Evolutionary conservation across 495 filamentous ascomycete genomes (phyloP).

Genomic region (Podospora comata): DNA sequence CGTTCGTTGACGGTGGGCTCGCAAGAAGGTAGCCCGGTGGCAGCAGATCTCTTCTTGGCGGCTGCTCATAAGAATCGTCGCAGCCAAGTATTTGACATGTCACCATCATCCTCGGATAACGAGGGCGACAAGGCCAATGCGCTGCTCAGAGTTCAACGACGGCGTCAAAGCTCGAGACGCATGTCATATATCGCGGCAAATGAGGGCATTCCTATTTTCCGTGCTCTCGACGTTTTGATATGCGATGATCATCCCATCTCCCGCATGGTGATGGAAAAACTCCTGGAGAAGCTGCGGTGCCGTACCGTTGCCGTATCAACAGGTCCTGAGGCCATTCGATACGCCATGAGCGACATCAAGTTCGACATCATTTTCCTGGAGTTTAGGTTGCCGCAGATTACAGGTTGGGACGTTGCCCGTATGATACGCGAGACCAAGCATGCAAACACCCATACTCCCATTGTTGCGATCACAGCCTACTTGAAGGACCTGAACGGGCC

Average conservation of each 20-base stretch:
- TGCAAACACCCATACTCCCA: slow-evolving; percentile 87
- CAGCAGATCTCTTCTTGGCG: slow-evolving; percentile 59
- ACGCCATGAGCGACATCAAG: slow-evolving; percentile 86
- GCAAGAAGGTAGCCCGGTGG: slow-evolving; percentile 72
- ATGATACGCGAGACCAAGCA: slow-evolving; percentile 97
- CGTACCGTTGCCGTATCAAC: slow-evolving; percentile 89
- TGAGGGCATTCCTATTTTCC: slow-evolving; percentile 69
- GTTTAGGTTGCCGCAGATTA: slow-evolving; percentile 89
- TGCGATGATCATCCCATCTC: slow-evolving; percentile 99
- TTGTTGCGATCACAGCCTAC: slow-evolving; percentile 96
- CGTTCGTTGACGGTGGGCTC: slow-evolving; percentile 93
- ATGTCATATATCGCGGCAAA: slow-evolving; percentile 79
- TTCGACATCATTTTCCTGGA: slow-evolving; percentile 99
- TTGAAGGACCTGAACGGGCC: slow-evolving; percentile 90
- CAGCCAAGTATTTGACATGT: slow-evolving; percentile 93
- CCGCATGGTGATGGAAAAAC: slow-evolving; percentile 90
- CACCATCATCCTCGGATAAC: slow-evolving; percentile 95
- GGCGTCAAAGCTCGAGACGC: slow-evolving; percentile 84
- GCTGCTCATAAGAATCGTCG: slow-evolving; percentile 81
- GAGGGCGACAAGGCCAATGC: slow-evolving; percentile 90
- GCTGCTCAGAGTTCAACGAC: slow-evolving; percentile 86
- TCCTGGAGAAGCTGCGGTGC: slow-evolving; percentile 91
- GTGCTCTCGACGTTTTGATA: slow-evolving; percentile 88
- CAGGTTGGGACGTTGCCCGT: slow-evolving; percentile 88
- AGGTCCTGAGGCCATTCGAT: slow-evolving; percentile 85